Conservation (phyloP, 148 eudicot genomes). For the Rhododendron mucronatum region DNA sequence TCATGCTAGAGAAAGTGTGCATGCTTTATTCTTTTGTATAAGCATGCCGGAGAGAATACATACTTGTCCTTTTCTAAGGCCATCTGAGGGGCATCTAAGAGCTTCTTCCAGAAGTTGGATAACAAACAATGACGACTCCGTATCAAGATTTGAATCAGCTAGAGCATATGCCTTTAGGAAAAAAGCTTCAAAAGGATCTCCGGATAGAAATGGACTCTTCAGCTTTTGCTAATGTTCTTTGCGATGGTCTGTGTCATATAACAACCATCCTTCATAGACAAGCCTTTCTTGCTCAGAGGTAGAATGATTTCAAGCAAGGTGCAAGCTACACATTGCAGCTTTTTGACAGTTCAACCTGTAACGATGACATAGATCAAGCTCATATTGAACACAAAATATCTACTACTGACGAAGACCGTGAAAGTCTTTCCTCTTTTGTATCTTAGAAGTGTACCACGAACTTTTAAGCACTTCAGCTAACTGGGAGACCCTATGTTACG, state of each 20-base stretch:
- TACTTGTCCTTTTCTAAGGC: no score
- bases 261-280: constrained; percentile 87
- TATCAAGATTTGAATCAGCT: no score
- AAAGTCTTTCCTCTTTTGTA: background rate
- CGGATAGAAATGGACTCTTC: no score
- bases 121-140: no score
- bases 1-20: no score
- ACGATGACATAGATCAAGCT: background rate
- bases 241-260: constrained; percentile 38
- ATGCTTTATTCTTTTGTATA: no score
- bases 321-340: constrained; percentile 81
- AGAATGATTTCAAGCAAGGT: constrained; percentile 65
- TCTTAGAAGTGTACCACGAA: background rate
- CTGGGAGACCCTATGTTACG: background rate
- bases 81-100: no score
- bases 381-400: background rate
- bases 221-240: no score
- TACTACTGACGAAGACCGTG: background rate
- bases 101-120: no score
- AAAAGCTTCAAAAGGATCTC: no score
- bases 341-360: constrained; percentile 79
- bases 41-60: no score
- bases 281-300: constrained; percentile 62
- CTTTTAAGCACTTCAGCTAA: background rate
- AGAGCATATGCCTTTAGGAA: no score